Conservation (phyloP, 495 filamentous ascomycete species). For the Neurospora tetrasperma region DNA sequence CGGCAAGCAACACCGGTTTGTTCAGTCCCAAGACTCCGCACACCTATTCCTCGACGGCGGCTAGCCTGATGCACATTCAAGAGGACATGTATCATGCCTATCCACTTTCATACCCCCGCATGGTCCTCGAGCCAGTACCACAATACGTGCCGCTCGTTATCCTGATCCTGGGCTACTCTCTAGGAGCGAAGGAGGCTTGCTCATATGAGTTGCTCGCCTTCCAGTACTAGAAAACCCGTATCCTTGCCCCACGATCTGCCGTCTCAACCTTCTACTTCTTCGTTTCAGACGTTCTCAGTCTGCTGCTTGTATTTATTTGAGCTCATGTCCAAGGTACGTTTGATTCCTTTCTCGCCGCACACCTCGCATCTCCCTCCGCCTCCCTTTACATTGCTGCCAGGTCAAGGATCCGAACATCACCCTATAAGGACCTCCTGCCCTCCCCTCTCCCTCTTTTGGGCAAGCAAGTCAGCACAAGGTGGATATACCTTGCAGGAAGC, state of each 20-base stretch:
- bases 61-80: neutral
- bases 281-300: neutral
- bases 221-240: slow-evolving; percentile 4
- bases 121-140: neutral
- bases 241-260: slow-evolving; percentile 3
- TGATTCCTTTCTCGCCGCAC: neutral
- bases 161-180: neutral
- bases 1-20: neutral
- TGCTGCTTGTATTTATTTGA: neutral
- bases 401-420: neutral
- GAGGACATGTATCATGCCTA: neutral
- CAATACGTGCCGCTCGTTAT: neutral
- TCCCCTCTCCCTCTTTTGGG: neutral
- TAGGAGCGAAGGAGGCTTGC: slow-evolving; percentile 7
- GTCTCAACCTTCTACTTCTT: neutral
- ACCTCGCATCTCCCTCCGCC: neutral
- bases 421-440: neutral
- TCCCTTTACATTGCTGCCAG: neutral
- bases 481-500: neutral
- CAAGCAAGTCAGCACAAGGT: neutral
- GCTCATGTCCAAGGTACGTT: neutral
- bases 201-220: neutral
- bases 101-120: neutral
- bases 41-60: neutral
- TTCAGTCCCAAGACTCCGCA: neutral